Conservation (phyloP, 2,329 filamentous ascomycete species). For the Aspergillus novofumigatus region DNA sequence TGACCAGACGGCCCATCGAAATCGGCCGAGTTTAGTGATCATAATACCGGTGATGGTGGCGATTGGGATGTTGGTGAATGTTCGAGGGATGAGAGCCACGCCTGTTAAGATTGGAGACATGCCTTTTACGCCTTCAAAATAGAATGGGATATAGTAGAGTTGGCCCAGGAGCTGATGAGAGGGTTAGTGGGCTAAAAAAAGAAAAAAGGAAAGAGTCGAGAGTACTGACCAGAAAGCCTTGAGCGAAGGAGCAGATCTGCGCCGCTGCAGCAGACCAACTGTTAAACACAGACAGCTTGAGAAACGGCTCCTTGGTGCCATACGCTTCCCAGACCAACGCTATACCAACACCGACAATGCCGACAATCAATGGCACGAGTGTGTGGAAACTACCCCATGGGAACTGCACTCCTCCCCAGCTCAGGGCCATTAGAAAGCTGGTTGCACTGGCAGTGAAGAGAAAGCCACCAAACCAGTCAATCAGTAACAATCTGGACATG, state of each 20-base stretch:
- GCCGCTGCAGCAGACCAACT: too few relatives aligned
- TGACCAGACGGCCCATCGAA: conserved; percentile 56
- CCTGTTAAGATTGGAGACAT: conserved; percentile 52
- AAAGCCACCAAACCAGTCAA: too few relatives aligned
- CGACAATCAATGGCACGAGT: conserved; percentile 12
- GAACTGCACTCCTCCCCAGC: conserved; percentile 20
- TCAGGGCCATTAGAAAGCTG: conserved; percentile 20
- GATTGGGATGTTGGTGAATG: conserved; percentile 14
- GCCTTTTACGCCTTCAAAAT: conserved; percentile 44
- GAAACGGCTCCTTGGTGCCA: too few relatives aligned
- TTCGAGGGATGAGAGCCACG: conserved; percentile 57
- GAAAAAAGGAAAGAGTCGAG: too few relatives aligned
- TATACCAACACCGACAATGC: too few relatives aligned
- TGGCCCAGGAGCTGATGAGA: conserved; percentile 35
- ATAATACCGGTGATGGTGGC: conserved; percentile 10
- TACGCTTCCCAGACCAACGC: too few relatives aligned
- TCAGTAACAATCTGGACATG: too few relatives aligned
- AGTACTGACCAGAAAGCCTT: too few relatives aligned
- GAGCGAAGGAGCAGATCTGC: too few relatives aligned
- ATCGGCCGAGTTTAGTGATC: conserved; percentile 53
- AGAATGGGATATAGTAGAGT: conserved; percentile 52
- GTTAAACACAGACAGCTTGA: too few relatives aligned
- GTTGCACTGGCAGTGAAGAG: conserved; percentile 1
- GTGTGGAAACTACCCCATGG: conserved; percentile 20
- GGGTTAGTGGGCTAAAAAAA: too few relatives aligned